These are phyloP conservation scores for Syzygium oleosum DNA, from an alignment of 345 rosid species.

Conservation along the genomic window DNA sequence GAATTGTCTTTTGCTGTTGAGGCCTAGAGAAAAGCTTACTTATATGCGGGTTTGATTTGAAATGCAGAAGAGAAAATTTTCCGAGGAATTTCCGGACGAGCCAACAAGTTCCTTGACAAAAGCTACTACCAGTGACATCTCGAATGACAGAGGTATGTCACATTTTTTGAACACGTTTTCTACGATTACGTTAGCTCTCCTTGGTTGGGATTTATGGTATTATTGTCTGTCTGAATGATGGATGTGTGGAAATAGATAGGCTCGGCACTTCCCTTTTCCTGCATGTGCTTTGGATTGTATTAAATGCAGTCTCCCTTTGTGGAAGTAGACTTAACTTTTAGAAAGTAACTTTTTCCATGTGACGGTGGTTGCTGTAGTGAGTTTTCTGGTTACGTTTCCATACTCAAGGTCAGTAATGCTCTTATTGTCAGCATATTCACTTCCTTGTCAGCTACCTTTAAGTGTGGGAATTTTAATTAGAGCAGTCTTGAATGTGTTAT, in stretches of 20 bases:
- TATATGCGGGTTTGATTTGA: neutral
- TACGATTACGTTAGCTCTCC: neutral
- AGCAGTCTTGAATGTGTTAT: neutral
- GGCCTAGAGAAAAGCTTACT: neutral
- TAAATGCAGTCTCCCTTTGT: neutral
- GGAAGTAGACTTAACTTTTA: neutral
- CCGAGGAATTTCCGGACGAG: neutral
- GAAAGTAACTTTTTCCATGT: neutral
- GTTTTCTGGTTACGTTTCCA: neutral
- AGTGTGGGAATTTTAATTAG: neutral
- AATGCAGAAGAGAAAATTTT: neutral
- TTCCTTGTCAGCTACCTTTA: neutral
- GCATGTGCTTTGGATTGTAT: neutral
- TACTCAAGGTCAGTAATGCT: neutral
- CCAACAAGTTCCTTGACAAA: neutral
- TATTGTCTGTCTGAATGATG: too few species aligned
- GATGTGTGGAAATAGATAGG: neutral
- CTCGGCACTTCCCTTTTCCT: too few species aligned
- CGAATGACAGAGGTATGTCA: neutral
- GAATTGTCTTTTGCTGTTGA: neutral
- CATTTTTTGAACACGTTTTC: neutral
- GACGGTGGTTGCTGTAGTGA: neutral
- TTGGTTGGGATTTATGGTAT: too few species aligned
- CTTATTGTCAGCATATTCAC: neutral
- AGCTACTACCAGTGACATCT: neutral